Conservation (phyloP, 1,139 yeast genomes). For the Arxiozyma slooffiae region DNA sequence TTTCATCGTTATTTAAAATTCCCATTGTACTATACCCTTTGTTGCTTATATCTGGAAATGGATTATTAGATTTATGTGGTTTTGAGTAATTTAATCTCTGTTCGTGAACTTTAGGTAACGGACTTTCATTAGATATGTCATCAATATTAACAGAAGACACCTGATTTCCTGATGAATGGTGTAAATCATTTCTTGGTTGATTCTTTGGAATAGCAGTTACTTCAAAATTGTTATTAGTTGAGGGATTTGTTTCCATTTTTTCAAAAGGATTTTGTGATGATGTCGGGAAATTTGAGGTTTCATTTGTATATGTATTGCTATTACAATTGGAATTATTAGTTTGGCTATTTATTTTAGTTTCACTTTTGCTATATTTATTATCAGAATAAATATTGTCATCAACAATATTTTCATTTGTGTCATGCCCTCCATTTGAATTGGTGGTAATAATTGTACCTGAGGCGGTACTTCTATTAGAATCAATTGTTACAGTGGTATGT, state of each 20-base stretch:
- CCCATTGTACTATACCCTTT: not conserved
- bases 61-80: constrained; percentile 28
- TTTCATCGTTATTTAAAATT: not conserved
- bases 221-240: not conserved
- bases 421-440: not conserved
- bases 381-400: not conserved
- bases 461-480: constrained; percentile 2
- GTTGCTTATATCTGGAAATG: constrained; percentile 24
- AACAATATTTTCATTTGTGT: not conserved
- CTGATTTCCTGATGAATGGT: constrained; percentile 12
- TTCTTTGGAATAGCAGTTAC: constrained; percentile 4
- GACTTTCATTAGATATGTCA: not conserved
- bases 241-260: not conserved
- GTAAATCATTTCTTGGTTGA: constrained; percentile 5
- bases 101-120: not conserved
- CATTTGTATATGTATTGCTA: not conserved
- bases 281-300: not conserved
- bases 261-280: not conserved
- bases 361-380: not conserved
- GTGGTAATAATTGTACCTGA: not conserved
- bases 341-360: not conserved
- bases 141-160: constrained; percentile 1
- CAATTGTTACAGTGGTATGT: constrained; percentile 5
- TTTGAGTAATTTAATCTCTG: constrained; percentile 6
- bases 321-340: constrained; percentile 7